Percentiles rank a stretch among this genome's conserved stretches.
Evolutionary conservation across 306 rosid genomes (phyloP).

Genomic region (Cucumis melo): DNA sequence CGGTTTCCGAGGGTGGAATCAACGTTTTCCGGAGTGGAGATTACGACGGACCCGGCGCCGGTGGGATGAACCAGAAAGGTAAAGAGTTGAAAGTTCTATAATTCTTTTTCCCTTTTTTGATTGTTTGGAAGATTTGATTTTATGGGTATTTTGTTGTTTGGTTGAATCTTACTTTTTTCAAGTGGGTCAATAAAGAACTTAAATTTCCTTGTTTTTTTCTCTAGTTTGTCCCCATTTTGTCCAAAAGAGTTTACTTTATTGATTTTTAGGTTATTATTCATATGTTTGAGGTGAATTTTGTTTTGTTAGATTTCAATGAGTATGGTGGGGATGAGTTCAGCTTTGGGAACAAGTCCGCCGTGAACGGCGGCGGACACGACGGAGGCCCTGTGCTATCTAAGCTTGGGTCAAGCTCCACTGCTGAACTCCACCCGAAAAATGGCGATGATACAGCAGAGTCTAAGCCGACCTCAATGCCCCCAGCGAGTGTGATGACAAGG

Average conservation of each 20-base stretch:
- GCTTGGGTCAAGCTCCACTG: conserved; percentile 68
- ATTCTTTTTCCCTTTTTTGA: background rate
- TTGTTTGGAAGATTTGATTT: background rate
- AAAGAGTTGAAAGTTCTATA: background rate
- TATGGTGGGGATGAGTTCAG: conserved; percentile 74
- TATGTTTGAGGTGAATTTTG: background rate
- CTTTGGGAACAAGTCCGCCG: conserved; percentile 49
- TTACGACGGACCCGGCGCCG: conserved; percentile 40
- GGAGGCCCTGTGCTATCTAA: conserved; percentile 71
- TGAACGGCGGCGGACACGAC: conserved; percentile 38
- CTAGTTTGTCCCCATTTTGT: background rate
- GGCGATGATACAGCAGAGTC: conserved; percentile 27
- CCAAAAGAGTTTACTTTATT: background rate
- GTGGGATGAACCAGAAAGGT: conserved; percentile 69
- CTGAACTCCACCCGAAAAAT: conserved; percentile 61
- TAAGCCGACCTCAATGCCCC: conserved; percentile 55
- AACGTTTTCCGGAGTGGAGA: conserved; percentile 79
- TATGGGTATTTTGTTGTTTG: background rate
- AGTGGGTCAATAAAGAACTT: background rate
- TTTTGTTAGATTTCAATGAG: conserved; percentile 44
- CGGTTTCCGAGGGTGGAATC: conserved; percentile 71
- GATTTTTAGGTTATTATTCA: background rate
- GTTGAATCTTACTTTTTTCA: background rate
- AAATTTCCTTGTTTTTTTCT: background rate
- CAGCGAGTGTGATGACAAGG: conserved; percentile 71